phyloP scores from a whole-genome alignment of 352 stramenopile species.

The Phytophthora tubulina region DNA sequence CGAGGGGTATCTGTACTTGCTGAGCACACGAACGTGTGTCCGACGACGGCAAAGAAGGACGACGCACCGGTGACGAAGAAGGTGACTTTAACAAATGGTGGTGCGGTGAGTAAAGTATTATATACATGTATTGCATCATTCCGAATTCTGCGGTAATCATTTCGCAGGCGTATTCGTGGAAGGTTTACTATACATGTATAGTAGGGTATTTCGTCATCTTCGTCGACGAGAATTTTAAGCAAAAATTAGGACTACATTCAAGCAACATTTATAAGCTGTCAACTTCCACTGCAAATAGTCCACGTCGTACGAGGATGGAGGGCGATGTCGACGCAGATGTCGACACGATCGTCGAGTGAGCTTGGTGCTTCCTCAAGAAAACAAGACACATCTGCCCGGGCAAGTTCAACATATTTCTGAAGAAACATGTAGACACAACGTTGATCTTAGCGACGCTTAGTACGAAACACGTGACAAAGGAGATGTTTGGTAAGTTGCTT shows the following conservation, averaged over 20 bases:
- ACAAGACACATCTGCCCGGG: slow-evolving; percentile 4
- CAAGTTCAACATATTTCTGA: slow-evolving; percentile 10
- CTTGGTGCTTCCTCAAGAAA: background rate
- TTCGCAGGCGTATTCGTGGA: too few species aligned
- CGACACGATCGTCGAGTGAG: background rate
- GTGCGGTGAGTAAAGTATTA: too few species aligned
- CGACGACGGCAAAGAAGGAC: too few species aligned
- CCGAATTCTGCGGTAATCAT: too few species aligned
- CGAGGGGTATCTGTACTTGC: too few species aligned
- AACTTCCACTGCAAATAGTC: background rate
- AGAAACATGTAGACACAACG: background rate
- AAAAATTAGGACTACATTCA: background rate
- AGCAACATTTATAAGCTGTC: too few species aligned
- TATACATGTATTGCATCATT: too few species aligned
- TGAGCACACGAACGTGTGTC: too few species aligned
- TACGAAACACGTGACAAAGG: slow-evolving; percentile 1
- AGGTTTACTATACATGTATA: too few species aligned
- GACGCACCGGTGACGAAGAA: too few species aligned
- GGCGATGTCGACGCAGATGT: background rate
- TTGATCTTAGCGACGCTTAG: background rate
- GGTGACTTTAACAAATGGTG: too few species aligned
- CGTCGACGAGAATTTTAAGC: background rate
- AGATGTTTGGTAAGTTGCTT: slow-evolving; percentile 11
- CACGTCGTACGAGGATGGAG: background rate
- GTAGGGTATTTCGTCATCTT: background rate